Conservation (phyloP, 352 stramenopile species). For the Phytopythium sindhum region DNA sequence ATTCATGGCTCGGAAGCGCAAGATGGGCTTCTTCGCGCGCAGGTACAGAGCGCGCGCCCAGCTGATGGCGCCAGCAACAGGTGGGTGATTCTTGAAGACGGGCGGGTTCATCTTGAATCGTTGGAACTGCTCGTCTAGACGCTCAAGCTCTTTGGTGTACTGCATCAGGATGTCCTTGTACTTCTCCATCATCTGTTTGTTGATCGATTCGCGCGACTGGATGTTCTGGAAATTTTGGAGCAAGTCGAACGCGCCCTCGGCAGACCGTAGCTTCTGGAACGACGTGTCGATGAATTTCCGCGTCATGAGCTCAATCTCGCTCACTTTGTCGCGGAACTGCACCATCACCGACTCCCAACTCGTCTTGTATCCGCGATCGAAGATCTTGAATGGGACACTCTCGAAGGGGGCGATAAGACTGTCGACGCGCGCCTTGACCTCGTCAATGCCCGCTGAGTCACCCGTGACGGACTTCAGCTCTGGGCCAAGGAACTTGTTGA, state of each 20-base stretch:
- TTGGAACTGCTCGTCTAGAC: constrained; percentile 90
- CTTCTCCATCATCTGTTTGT: constrained; percentile 96
- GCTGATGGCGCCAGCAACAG: constrained; percentile 81
- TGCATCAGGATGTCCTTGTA: constrained; percentile 96
- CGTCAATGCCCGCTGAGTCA: constrained; percentile 92
- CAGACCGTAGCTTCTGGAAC: constrained; percentile 94
- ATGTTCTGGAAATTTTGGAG: constrained; percentile 98
- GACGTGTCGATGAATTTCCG: constrained; percentile 94
- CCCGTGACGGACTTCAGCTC: constrained; percentile 95
- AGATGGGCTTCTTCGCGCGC: constrained; percentile 92
- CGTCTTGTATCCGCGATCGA: constrained; percentile 93
- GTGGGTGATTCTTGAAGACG: constrained; percentile 93
- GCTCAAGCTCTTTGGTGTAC: constrained; percentile 95
- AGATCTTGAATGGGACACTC: constrained; percentile 91
- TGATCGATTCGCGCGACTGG: constrained; percentile 93
- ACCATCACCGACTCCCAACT: constrained; percentile 94
- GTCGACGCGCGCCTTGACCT: constrained; percentile 90
- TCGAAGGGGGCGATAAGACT: constrained; percentile 85
- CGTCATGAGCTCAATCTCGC: constrained; percentile 94
- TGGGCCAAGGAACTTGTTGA: constrained; percentile 94
- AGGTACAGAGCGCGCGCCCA: constrained; percentile 86
- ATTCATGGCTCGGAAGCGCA: constrained; percentile 92
- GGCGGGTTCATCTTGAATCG: constrained; percentile 74
- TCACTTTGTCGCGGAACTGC: constrained; percentile 92
- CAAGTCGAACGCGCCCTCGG: constrained; percentile 94